phyloP scores from a whole-genome alignment of 176 grass and related monocot species.

The Leersia perrieri region DNA sequence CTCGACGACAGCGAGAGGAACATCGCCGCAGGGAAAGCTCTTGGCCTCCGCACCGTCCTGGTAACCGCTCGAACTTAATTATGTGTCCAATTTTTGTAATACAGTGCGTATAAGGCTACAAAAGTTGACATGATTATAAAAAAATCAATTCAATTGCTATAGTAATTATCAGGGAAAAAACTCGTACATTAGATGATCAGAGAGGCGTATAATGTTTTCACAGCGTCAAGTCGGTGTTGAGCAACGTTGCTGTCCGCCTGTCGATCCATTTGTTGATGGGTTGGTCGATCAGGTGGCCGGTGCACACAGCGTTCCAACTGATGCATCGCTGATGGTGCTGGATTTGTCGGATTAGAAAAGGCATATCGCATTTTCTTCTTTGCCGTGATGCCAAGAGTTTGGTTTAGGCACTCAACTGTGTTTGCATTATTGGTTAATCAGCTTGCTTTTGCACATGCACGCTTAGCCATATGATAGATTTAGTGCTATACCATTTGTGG shows the following conservation, averaged over 20 bases:
- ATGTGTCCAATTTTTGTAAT: background rate
- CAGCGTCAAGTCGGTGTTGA: background rate
- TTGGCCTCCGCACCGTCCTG: constrained; percentile 77
- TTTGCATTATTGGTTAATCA: background rate
- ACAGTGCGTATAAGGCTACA: too few relatives aligned
- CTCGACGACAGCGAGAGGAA: constrained; percentile 96
- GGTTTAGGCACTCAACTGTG: background rate
- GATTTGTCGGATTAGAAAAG: background rate
- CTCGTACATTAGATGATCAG: background rate
- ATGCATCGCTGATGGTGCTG: background rate
- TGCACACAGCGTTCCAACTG: background rate
- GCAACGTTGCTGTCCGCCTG: background rate
- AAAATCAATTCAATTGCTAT: background rate
- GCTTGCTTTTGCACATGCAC: background rate
- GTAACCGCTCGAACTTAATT: constrained; percentile 27
- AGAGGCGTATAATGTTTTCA: background rate
- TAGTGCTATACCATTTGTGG: background rate
- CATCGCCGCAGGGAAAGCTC: constrained; percentile 80
- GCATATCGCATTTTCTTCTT: background rate
- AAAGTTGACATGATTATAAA: background rate
- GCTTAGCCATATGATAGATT: background rate
- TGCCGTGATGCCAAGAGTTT: background rate
- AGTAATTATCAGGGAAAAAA: background rate
- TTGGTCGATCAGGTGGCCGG: constrained; percentile 39
- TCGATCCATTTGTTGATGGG: background rate